Evolutionary conservation across 2,329 filamentous ascomycete species (phyloP).

Genomic region (Mycosphaerelloides madeirae): DNA sequence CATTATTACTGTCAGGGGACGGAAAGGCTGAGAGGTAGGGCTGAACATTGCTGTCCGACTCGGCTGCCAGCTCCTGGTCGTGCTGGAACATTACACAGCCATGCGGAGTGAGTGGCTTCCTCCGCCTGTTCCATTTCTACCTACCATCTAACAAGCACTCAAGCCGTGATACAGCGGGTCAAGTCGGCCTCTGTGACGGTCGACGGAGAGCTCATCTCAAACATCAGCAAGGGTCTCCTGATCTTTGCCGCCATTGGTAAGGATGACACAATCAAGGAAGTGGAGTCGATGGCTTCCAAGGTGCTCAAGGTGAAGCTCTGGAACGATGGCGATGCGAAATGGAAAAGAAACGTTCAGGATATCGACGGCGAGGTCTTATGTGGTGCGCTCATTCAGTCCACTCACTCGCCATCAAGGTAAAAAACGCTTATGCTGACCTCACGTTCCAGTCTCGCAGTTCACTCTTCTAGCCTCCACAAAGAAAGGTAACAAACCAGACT

Average conservation of each 20-base stretch:
- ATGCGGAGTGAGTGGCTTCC: slow-evolving; percentile 39
- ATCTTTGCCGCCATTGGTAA: slow-evolving; percentile 89
- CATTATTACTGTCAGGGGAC: too few relatives aligned
- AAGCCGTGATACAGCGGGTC: slow-evolving; percentile 89
- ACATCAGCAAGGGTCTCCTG: slow-evolving; percentile 82
- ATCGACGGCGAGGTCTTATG: slow-evolving; percentile 91
- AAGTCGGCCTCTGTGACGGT: slow-evolving; percentile 94
- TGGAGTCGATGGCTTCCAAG: slow-evolving; percentile 75
- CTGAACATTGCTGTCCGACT: too few relatives aligned
- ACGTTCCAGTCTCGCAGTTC: slow-evolving; percentile 74
- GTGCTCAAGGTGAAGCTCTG: slow-evolving; percentile 86
- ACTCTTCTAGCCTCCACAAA: slow-evolving; percentile 89
- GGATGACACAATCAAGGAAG: slow-evolving; percentile 84
- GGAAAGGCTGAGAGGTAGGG: too few relatives aligned
- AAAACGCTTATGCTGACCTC: slow-evolving; percentile 6
- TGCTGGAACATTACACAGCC: slow-evolving; percentile 4
- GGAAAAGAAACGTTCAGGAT: slow-evolving; percentile 86
- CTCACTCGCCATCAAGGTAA: slow-evolving; percentile 5
- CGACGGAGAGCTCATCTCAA: slow-evolving; percentile 82
- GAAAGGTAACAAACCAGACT: slow-evolving; percentile 92
- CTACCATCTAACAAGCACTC: slow-evolving; percentile 20
- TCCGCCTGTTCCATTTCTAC: slow-evolving; percentile 1
- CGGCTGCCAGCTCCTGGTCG: too few relatives aligned
- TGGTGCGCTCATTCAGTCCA: slow-evolving; percentile 51
- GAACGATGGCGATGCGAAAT: slow-evolving; percentile 75